These are phyloP conservation scores for Serendipita indica DNA, from an alignment of 768 basidiomycete species.

Conservation along the genomic window DNA sequence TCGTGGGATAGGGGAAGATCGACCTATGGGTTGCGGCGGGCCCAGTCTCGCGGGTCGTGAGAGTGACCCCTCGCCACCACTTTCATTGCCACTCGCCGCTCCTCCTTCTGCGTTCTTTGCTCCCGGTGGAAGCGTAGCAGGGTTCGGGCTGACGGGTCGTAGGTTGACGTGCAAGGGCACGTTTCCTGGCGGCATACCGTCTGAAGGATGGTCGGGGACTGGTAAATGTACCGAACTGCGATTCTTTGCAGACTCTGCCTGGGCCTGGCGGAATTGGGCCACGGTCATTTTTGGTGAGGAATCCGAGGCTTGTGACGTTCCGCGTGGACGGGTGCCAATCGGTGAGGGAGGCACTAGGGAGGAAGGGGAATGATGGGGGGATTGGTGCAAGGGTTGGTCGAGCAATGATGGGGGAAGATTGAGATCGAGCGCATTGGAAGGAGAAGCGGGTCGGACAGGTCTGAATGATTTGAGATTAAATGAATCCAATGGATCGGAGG, in stretches of 20 bases:
- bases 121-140: too few relatives aligned
- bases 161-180: slow-evolving; percentile 1
- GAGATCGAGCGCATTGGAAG: slow-evolving; percentile 13
- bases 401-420: not conserved
- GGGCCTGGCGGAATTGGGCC: slow-evolving; percentile 67
- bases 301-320: slow-evolving; percentile 44
- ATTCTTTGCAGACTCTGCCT: slow-evolving; percentile 27
- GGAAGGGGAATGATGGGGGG: slow-evolving; percentile 15
- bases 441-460: slow-evolving; percentile 40
- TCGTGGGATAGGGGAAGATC: slow-evolving; percentile 5
- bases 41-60: not conserved
- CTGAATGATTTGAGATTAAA: slow-evolving; percentile 67
- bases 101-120: not conserved
- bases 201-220: slow-evolving; percentile 6
- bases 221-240: slow-evolving; percentile 6
- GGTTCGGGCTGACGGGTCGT: not conserved
- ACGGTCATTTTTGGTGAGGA: slow-evolving; percentile 63
- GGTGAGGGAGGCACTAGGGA: slow-evolving; percentile 20
- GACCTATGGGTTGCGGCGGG: not conserved
- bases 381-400: slow-evolving; percentile 2
- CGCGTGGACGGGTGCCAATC: slow-evolving; percentile 35
- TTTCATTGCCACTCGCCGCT: not conserved
- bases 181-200: slow-evolving; percentile 7
- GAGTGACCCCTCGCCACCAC: not conserved
- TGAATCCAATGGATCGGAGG: slow-evolving; percentile 22